Evolutionary conservation across 345 rosid species (phyloP), one percentile per base, ranked within the genome.

Genomic region (Gossypium longicalyx): DNA sequence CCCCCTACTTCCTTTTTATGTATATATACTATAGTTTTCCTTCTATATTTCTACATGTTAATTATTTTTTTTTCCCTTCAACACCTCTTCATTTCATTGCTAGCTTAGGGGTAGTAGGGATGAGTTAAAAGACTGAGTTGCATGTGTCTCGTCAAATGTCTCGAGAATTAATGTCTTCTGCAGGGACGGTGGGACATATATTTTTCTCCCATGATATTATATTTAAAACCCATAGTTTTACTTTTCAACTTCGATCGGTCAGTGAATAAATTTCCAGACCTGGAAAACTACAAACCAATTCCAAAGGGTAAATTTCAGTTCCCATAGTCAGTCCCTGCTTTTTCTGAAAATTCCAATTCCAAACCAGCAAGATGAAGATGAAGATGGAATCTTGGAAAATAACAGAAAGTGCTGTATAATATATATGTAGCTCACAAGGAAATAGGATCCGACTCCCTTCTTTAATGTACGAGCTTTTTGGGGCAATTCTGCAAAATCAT

Each of bases 91-190:
- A 4, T 34, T 34, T 5, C 41, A 34, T 34, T 5, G 41, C 41
- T 34, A 5, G 41, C 41, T 34, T 15, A 7, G 74, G 62, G 73
- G 34, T 51, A 10, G 59, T 15, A 61, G 67, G 74, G 73, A 74
- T 77, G 73, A 13, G 76, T 79, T 74, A 80, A 77, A 49, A 66
- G 59, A 58, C 61, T 45, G 73, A 76, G 76, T 73, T 70, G 80
- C 85, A 83, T 66, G 62, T 56, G 78, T 82, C 83, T 76, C 68
- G 69, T 84, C 85, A 71, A 44, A 68, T 77, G 77, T 68, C 82
- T 78, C 7, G 10, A 45, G 12, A 34, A 3, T 34, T 34, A 34
- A 79, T 80, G 79, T 82, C 80, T 72, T 76, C 57, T 77, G 83
- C 79, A 70, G 63, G 51, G 20, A 74, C 54, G 76, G 87, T 85